Evolutionary conservation across 805 yeast genomes (phyloP).

Genomic region (Saccharomycopsis synnaedendra): DNA sequence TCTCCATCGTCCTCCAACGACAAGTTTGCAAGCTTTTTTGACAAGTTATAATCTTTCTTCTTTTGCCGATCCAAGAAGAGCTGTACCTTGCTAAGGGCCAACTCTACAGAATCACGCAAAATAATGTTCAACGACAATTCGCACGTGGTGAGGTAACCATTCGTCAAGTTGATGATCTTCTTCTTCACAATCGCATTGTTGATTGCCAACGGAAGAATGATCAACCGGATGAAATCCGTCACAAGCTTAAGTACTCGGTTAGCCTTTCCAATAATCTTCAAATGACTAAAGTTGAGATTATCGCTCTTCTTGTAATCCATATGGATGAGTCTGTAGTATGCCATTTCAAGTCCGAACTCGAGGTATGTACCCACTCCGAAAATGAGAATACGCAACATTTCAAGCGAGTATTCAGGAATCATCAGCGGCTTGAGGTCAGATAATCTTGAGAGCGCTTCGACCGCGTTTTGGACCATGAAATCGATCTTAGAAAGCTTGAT

Average conservation of each 20-base stretch:
- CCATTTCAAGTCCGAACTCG: constrained; percentile 62
- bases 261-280: constrained; percentile 38
- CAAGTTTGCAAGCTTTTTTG: constrained; percentile 17
- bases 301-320: constrained; percentile 24
- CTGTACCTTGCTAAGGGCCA: constrained; percentile 39
- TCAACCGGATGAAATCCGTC: constrained; percentile 62
- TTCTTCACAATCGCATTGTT: constrained; percentile 46
- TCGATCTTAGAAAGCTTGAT: constrained; percentile 41
- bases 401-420: constrained; percentile 50
- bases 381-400: constrained; percentile 54
- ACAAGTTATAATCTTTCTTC: constrained; percentile 53
- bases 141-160: constrained; percentile 45
- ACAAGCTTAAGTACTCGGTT: constrained; percentile 54
- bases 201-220: constrained; percentile 63
- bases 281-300: constrained; percentile 32
- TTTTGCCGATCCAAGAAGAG: constrained; percentile 53
- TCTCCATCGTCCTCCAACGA: constrained; percentile 4
- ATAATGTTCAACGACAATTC: constrained; percentile 59
- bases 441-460: constrained; percentile 69
- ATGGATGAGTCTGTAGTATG: constrained; percentile 37
- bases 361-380: constrained; percentile 67
- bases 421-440: constrained; percentile 60
- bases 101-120: constrained; percentile 43
- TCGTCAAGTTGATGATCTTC: constrained; percentile 49
- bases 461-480: constrained; percentile 51